Base-by-base conservation (phyloP, 768 basidiomycete species). In the Postia placenta region DNA sequence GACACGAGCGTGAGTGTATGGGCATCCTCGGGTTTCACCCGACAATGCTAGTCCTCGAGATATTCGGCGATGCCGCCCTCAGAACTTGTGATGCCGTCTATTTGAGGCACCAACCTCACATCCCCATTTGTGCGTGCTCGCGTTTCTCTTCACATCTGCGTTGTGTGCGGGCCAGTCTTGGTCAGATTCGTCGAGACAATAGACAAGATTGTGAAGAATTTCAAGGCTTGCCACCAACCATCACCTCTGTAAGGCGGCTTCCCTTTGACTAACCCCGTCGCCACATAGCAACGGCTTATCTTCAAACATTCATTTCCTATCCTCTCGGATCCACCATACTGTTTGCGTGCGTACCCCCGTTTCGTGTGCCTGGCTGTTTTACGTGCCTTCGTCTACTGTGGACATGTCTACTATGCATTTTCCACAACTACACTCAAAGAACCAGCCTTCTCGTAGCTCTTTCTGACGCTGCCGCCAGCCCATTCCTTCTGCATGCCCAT, bases 391-490 rank as follows among this genome's bases (percentile, higher is more conserved):
- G n/a, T n/a, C 15, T 15, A 33, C 30, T 33, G 30, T 33, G 30
- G 40, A 11, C 17, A 49, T 52, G 26, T 64, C 62, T 6, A 54
- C 45, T 33, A 46, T 27, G 61, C 80, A 83, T 27, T 73, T 69
- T 22, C 61, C 52, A 57, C 81, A 82, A 11, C 54, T 60, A 59
- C 80, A 81, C 1, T 64, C 65, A 51, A 83, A 83, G 57, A 76
- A 82, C 80, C 80, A 82, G 11, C 74, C 75, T 35, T 67, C 66
- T 24, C 65, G 61, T 39, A 82, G 60, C 45, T 73, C 69, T 35
- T 60, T 56, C 47, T 63, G 65, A 24, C 80, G 69, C 50, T 70
- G 64, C 40, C 19, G 25, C 47, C 50, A 44, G 20, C 57, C 52
- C 37, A 69, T 69, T 0, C 49, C 39, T 23, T 70, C 69, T 23